Evolutionary conservation across 495 filamentous ascomycete species (phyloP).

Genomic region (Baudoinia panamericana): DNA sequence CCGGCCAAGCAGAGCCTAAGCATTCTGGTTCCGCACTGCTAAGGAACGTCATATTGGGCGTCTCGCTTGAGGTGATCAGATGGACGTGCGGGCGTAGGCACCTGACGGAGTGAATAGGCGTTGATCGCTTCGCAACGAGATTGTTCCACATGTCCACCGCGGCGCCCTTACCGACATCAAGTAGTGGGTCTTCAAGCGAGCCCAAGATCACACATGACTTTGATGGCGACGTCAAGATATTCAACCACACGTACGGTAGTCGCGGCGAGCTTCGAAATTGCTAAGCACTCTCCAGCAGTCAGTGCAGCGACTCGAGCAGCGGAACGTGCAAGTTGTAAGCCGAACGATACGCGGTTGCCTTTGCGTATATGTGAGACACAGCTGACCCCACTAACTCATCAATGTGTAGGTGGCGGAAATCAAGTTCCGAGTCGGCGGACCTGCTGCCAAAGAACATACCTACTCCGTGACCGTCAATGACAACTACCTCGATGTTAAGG

Average conservation of each 20-base stretch:
- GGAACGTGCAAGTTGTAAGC: constrained; percentile 4
- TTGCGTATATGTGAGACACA: too few species aligned
- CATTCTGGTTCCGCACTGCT: too few species aligned
- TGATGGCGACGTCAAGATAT: constrained; percentile 11
- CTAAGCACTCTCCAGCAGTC: constrained; percentile 2
- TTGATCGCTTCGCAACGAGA: too few species aligned
- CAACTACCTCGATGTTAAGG: neutral
- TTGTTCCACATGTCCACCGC: neutral
- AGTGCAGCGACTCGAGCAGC: neutral
- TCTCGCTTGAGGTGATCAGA: too few species aligned
- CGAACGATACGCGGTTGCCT: too few species aligned
- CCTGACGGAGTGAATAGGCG: too few species aligned
- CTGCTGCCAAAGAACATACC: constrained; percentile 5
- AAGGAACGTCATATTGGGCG: too few species aligned
- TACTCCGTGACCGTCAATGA: constrained; percentile 10
- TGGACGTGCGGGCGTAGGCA: too few species aligned
- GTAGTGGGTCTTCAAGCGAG: neutral
- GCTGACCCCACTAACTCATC: too few species aligned
- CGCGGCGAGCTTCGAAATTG: constrained; percentile 7
- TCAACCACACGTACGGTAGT: constrained; percentile 5
- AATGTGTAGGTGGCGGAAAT: constrained; percentile 13
- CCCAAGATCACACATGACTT: constrained; percentile 13
- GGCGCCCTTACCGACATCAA: neutral
- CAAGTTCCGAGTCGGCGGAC: constrained; percentile 1
- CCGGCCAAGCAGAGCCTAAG: too few species aligned